These are phyloP conservation scores for Phytophthora quininea DNA, from an alignment of 352 stramenopile species.

Conservation along the genomic window DNA sequence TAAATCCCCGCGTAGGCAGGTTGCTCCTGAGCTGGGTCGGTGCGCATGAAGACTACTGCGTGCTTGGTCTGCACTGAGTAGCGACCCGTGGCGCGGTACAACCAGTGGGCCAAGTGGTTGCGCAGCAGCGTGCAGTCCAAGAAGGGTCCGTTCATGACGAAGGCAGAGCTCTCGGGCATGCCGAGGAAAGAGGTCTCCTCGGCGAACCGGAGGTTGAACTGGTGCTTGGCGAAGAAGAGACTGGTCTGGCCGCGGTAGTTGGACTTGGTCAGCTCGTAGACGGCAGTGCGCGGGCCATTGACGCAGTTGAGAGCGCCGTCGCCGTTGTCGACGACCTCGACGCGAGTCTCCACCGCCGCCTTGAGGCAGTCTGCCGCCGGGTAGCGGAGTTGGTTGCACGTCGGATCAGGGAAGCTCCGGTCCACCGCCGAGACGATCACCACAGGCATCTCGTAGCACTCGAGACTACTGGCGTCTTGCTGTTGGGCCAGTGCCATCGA, in stretches of 20 bases:
- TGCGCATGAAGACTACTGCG: conserved; percentile 71
- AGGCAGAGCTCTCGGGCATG: conserved; percentile 66
- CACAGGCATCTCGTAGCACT: conserved; percentile 76
- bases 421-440: conserved; percentile 65
- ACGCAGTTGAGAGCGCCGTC: conserved; percentile 67
- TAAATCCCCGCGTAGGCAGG: conserved; percentile 73
- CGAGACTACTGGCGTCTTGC: conserved; percentile 11
- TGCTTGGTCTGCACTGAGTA: conserved; percentile 75
- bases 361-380: conserved; percentile 77
- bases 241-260: conserved; percentile 84
- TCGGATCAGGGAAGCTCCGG: conserved; percentile 64
- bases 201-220: conserved; percentile 73
- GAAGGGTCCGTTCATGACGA: conserved; percentile 80
- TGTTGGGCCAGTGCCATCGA: conserved; percentile 17
- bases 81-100: conserved; percentile 69
- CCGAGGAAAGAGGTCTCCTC: conserved; percentile 52
- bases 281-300: conserved; percentile 42
- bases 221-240: conserved; percentile 82
- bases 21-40: conserved; percentile 29
- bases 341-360: conserved; percentile 42
- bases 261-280: conserved; percentile 51
- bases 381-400: conserved; percentile 74
- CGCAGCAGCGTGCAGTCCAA: conserved; percentile 73
- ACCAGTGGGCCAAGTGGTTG: conserved; percentile 83
- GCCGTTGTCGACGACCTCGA: conserved; percentile 71